Evolutionary conservation across 1,284 basidiomycete genomes (phyloP).

Genomic region (Takashimella tepidaria): DNA sequence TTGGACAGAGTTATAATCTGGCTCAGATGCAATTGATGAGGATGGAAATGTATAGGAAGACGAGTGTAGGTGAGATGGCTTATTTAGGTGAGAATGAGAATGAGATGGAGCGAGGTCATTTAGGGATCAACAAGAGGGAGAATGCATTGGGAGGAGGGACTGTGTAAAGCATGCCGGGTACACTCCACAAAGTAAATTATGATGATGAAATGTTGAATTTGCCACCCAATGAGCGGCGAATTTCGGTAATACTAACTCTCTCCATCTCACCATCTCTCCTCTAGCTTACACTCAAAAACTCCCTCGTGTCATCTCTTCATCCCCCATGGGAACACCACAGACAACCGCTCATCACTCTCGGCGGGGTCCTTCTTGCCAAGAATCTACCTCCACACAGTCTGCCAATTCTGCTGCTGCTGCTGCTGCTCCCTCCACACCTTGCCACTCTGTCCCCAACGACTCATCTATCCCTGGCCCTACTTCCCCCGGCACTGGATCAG

Average conservation of each 20-base stretch:
- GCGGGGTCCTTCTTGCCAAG: no score
- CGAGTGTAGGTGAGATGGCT: slow-evolving; percentile 19
- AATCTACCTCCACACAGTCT: no score
- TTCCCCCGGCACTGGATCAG: not conserved
- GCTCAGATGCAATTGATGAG: slow-evolving; percentile 26
- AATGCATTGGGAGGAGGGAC: not conserved
- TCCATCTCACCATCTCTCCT: not conserved
- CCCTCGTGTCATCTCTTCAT: not conserved
- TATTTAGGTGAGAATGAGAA: slow-evolving; percentile 22
- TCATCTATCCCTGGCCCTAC: no score
- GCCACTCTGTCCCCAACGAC: no score
- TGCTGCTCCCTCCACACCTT: not conserved
- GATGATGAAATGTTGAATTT: not conserved
- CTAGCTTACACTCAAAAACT: not conserved
- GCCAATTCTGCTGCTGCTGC: not conserved
- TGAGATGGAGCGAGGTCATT: not conserved
- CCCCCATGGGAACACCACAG: no score
- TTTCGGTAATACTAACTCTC: not conserved
- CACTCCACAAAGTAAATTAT: no score
- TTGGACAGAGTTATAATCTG: slow-evolving; percentile 26
- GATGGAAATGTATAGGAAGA: slow-evolving; percentile 19
- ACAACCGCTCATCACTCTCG: no score
- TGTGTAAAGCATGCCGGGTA: not conserved
- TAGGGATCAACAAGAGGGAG: not conserved
- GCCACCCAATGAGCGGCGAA: not conserved